phyloP scores from a whole-genome alignment of 2,329 filamentous ascomycete genomes.

The Dactylellina sp. region DNA sequence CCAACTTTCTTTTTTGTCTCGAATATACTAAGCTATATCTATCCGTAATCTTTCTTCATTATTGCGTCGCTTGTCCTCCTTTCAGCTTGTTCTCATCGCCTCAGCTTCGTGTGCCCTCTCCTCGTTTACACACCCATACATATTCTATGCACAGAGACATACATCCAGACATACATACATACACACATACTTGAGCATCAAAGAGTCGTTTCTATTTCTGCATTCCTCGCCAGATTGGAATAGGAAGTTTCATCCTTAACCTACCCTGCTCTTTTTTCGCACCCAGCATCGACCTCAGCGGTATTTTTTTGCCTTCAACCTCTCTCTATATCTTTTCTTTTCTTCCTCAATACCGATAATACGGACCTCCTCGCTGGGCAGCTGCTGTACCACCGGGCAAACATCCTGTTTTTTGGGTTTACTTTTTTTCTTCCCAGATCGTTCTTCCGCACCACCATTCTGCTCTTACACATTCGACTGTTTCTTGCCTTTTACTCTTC shows the following conservation, averaged over 20 bases:
- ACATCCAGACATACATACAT: not conserved
- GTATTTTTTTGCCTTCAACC: conserved; percentile 15
- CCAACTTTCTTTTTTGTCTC: too few species aligned
- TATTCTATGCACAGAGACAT: not conserved
- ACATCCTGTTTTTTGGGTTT: not conserved
- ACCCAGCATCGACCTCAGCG: conserved; percentile 19
- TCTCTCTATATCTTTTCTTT: conserved; percentile 1
- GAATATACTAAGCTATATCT: conserved; percentile 8
- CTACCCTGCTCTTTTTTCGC: conserved; percentile 29
- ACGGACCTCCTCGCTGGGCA: conserved; percentile 16
- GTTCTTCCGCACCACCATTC: too few species aligned
- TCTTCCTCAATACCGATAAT: conserved; percentile 10
- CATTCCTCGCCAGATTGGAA: conserved; percentile 57
- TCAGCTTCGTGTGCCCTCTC: not conserved
- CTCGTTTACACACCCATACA: conserved; percentile 1
- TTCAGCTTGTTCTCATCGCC: conserved; percentile 12
- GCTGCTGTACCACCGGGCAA: conserved; percentile 21
- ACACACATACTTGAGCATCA: not conserved
- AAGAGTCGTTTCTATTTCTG: conserved; percentile 42
- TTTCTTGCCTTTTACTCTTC: too few species aligned
- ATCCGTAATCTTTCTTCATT: conserved; percentile 23
- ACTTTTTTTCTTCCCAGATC: not conserved
- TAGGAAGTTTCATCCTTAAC: conserved; percentile 57
- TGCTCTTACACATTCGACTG: too few species aligned
- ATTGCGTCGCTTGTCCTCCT: not conserved